Evolutionary conservation across 208 protist genomes (phyloP).

Genomic region (Leishmania major): DNA sequence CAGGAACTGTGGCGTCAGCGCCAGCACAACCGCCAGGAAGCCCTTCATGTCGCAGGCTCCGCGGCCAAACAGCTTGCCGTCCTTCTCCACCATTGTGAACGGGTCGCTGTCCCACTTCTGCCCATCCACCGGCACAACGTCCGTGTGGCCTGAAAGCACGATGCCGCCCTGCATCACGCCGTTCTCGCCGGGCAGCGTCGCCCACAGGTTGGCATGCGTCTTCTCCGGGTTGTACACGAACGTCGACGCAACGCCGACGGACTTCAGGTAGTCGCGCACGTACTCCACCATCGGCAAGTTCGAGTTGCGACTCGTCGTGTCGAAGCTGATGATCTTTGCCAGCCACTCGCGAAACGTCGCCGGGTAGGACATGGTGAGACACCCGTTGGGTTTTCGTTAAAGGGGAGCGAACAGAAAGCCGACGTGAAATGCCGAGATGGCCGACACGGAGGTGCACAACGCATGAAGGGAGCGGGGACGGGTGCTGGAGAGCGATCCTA

Average conservation of each 20-base stretch:
- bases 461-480: neutral
- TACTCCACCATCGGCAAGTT: conserved; percentile 59
- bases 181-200: conserved; percentile 51
- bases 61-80: conserved; percentile 63
- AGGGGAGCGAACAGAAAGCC: neutral
- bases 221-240: conserved; percentile 41
- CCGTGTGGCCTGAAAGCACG: conserved; percentile 62
- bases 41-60: conserved; percentile 73
- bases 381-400: neutral
- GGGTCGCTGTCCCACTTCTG: conserved; percentile 68
- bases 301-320: conserved; percentile 64
- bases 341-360: conserved; percentile 30
- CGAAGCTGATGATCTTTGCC: conserved; percentile 58
- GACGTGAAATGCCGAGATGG: neutral
- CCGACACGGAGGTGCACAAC: neutral
- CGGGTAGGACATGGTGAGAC: conserved; percentile 16
- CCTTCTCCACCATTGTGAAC: conserved; percentile 55
- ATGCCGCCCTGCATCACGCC: conserved; percentile 59
- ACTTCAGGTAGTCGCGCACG: conserved; percentile 38
- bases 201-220: conserved; percentile 62
- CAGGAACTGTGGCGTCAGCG: conserved; percentile 45
- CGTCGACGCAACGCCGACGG: conserved; percentile 31
- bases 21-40: conserved; percentile 57
- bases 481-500: neutral
- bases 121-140: conserved; percentile 67